These are phyloP conservation scores for Claviceps sp. DNA, from an alignment of 2,329 filamentous ascomycete genomes.

Conservation along the genomic window DNA sequence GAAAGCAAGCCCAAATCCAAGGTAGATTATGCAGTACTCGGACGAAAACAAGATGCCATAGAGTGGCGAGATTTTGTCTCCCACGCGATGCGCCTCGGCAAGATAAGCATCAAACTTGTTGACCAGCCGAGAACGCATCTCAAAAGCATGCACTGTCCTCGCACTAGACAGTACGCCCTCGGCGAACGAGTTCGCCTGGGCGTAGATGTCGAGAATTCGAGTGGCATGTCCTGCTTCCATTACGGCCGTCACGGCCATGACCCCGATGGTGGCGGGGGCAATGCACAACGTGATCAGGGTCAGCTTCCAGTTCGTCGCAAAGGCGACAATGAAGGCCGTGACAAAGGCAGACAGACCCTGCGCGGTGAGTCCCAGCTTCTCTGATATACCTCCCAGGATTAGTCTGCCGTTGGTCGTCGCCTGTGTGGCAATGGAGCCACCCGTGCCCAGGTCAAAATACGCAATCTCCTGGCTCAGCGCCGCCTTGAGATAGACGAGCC, in stretches of 20 bases:
- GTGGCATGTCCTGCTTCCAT: slow-evolving; percentile 20
- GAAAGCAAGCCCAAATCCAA: slow-evolving; percentile 29
- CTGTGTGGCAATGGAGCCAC: slow-evolving; percentile 28
- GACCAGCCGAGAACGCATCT: slow-evolving; percentile 24
- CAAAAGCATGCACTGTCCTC: slow-evolving; percentile 29
- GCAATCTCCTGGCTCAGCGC: slow-evolving; percentile 36
- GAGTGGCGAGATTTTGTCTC: slow-evolving; percentile 24
- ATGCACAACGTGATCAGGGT: slow-evolving; percentile 25
- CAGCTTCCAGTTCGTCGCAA: slow-evolving; percentile 29
- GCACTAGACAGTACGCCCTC: slow-evolving; percentile 25
- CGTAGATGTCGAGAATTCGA: slow-evolving; percentile 21
- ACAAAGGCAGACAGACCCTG: slow-evolving; percentile 25
- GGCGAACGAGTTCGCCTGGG: slow-evolving; percentile 21
- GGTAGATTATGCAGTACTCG: slow-evolving; percentile 28
- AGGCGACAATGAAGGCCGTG: slow-evolving; percentile 25
- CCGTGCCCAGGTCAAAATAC: slow-evolving; percentile 30
- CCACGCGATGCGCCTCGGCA: slow-evolving; percentile 20
- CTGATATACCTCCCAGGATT: slow-evolving; percentile 26
- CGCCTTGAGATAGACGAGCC: slow-evolving; percentile 35
- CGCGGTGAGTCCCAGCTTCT: slow-evolving; percentile 26
- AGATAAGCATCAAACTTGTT: slow-evolving; percentile 26
- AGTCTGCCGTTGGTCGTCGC: slow-evolving; percentile 31
- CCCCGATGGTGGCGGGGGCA: slow-evolving; percentile 14
- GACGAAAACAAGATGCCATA: slow-evolving; percentile 25
- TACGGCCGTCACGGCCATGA: slow-evolving; percentile 17